phyloP scores from a whole-genome alignment of 345 rosid genomes.

The Hibiscus trionum region DNA sequence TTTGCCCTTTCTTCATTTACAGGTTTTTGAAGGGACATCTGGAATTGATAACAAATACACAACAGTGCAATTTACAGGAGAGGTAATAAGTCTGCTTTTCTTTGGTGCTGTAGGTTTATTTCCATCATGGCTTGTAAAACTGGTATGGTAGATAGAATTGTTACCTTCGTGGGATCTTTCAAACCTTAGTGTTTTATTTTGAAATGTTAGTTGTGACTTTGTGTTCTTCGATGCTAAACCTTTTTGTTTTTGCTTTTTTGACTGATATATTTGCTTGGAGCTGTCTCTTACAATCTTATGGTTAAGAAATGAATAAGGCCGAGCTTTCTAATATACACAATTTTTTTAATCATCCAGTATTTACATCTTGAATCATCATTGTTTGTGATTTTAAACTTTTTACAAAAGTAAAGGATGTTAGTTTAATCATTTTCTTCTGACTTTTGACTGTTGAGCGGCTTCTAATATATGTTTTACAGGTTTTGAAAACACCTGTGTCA shows the following conservation, averaged over 20 bases:
- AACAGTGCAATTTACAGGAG: conserved; percentile 91
- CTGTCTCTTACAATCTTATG: background rate
- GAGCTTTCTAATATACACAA: background rate
- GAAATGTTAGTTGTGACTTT: background rate
- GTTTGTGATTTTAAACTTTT: background rate
- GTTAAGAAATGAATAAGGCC: background rate
- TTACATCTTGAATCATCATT: background rate
- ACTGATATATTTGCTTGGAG: background rate
- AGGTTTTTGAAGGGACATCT: conserved; percentile 96
- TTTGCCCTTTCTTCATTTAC: conserved; percentile 9
- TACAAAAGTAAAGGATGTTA: background rate
- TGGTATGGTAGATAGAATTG: background rate
- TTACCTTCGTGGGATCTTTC: background rate
- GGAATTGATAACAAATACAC: conserved; percentile 92
- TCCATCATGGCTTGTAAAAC: background rate
- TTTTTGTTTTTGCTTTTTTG: background rate
- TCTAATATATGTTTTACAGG: conserved; percentile 33
- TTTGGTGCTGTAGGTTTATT: background rate
- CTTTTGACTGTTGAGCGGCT: background rate
- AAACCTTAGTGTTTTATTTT: background rate
- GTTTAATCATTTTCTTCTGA: background rate
- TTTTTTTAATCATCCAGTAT: background rate
- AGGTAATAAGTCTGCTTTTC: conserved; percentile 33
- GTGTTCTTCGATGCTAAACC: background rate
- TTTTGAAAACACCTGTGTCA: conserved; percentile 82